Base-by-base conservation (phyloP, 1,284 basidiomycete genomes). In the Agaricales sp. region DNA sequence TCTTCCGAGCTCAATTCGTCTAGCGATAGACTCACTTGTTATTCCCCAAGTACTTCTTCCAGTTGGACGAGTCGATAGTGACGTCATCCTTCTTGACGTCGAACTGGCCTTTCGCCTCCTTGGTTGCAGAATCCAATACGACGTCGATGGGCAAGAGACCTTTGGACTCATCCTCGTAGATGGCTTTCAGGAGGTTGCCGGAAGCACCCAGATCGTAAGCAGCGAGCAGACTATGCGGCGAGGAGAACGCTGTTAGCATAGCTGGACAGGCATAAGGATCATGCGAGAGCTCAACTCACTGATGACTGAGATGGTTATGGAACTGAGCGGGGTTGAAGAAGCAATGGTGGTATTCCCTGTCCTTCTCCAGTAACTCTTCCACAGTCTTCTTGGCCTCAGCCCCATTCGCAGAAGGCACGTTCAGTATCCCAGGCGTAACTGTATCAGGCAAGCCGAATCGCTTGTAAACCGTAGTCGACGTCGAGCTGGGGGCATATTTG, bases 271-370 rank as follows among this genome's bases (percentile, higher is more conserved):
- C 18, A 16, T 8, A 8, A 14, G 22, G 13, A 26, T 26, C 25
- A 19, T 45, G 21, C 35, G 18, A 18, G 11, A 30, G 13, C 30
- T 12, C 20, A 6, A 56, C 72, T 57, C 47, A 75, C 73, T 78
- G 75, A 53, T 77, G 75, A 50, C 68, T 70, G n/a, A 83, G 65
- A 60, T 86, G 82, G 57, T 84, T 84, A 58, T 87, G 81, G 43
- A 79, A 69, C 1, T 73, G 71, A 1, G 61, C 50, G 18, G 62
- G 55, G 6, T 71, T 68, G 55, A 70, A 81, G 58, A 77, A 79
- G 54, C 75, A 77, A 55, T 84, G 80, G 55, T 82, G 74, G 6
- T 61, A 58, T 50, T 75, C 64, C 44, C 76, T 69, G 56, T 85
- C 82, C 55, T 74, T 67, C 52, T 73, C 64, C 13, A 85, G 58